Evolutionary conservation across 139 green algal genomes (phyloP), one percentile per base, ranked within the genome.

Genomic region (Cymbomonas tetramitiformis): DNA sequence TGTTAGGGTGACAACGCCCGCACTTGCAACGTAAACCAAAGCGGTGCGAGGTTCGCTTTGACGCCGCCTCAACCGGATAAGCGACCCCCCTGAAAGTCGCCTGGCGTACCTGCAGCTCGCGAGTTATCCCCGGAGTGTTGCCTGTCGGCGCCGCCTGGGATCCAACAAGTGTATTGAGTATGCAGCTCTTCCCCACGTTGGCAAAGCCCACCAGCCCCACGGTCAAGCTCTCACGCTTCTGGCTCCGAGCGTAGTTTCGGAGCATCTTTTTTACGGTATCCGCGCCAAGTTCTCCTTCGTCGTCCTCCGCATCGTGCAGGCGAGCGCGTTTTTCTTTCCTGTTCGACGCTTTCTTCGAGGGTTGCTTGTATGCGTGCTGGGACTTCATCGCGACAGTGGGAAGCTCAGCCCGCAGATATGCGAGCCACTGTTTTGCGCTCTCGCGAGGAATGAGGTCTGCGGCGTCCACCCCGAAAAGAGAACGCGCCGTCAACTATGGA

Each of bases 161-260:
- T 18, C 91, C 71, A 78, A 94, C 95, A 10, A 98, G 70, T 24
- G 76, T 87, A 80, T 98, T 98, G 74, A 98, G 95, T 25, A 98
- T 61, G 1, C 77, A 93, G 6, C 64, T 84, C 75, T 98, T 98
- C 64, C 91, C 91, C 32, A 98, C 91, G 62, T 98, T 98, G 21
- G 91, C 91, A 55, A 98, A 77, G 3, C 91, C 91, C 36, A 98
- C 83, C 26, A 98, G 75, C 7, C 91, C 91, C 10, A 98, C 91
- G 0, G 91, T 95, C 67, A 98, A 91, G 23, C 80, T 62, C 21
- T 79, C 89, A 71, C 96, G 96, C 25, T 93, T 66, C 38, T 73
- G 65, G 24, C 76, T 83, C 36, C 88, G 75, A 0, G 86, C 77
- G 60, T 98, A 98, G 66, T 97, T 98, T 62, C 98, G 97, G 4